Percentiles rank a stretch among this genome's conserved stretches.
These are phyloP conservation scores for Cephalotrichum gorgonifer DNA, from an alignment of 2,329 filamentous ascomycete species.

Conservation along the genomic window DNA sequence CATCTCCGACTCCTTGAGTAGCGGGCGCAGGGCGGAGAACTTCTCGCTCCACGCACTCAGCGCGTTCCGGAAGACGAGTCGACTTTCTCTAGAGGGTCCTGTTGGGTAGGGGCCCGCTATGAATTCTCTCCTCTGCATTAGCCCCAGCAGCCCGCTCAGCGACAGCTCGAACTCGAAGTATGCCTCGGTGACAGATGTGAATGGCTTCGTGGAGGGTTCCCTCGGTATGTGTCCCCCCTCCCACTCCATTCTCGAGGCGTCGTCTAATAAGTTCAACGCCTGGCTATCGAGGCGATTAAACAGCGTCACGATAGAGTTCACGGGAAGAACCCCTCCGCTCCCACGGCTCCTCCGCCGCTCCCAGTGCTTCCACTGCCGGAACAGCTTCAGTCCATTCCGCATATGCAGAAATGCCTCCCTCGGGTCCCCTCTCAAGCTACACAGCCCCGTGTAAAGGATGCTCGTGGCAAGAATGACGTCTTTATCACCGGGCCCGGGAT, in stretches of 20 bases:
- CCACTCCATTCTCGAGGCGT: background rate
- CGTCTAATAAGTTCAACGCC: background rate
- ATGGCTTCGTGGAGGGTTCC: background rate
- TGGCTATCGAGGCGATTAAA: slow-evolving; percentile 8
- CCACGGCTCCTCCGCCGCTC: slow-evolving; percentile 2
- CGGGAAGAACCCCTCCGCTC: slow-evolving; percentile 1
- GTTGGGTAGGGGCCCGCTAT: slow-evolving; percentile 13
- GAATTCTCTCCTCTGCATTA: background rate
- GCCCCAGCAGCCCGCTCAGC: background rate
- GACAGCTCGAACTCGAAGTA: slow-evolving; percentile 5
- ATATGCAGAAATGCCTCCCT: slow-evolving; percentile 8
- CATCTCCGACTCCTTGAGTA: slow-evolving; percentile 4
- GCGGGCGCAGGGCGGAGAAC: slow-evolving; percentile 5
- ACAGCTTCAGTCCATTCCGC: slow-evolving; percentile 6
- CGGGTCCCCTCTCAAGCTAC: slow-evolving; percentile 8
- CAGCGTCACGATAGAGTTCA: slow-evolving; percentile 8
- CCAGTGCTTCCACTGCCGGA: slow-evolving; percentile 8
- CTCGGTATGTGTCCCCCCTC: background rate
- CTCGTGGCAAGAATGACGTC: slow-evolving; percentile 9
- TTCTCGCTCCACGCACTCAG: slow-evolving; percentile 6
- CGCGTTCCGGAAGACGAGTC: slow-evolving; percentile 3
- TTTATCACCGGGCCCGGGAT: slow-evolving; percentile 3
- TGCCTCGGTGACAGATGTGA: slow-evolving; percentile 2
- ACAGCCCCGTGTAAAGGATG: slow-evolving; percentile 9
- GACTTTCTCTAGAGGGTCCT: background rate